phyloP scores from a whole-genome alignment of 2,329 filamentous ascomycete genomes.

The Colletotrichum liriopes region DNA sequence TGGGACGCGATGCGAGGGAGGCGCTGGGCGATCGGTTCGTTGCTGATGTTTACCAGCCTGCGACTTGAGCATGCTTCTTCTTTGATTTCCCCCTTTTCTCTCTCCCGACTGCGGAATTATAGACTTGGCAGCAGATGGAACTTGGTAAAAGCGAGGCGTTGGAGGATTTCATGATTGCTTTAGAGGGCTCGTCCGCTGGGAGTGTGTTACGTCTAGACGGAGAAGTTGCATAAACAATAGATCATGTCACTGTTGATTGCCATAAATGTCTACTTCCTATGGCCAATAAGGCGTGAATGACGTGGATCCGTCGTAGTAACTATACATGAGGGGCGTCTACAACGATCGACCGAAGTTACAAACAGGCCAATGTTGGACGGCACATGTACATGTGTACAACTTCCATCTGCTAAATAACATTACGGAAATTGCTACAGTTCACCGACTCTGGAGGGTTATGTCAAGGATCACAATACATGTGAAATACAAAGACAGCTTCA shows the following conservation, averaged over 20 bases:
- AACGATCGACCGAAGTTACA: too few relatives aligned
- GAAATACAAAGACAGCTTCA: too few relatives aligned
- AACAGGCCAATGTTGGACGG: too few relatives aligned
- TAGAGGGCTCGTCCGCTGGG: background rate
- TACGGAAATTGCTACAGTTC: too few relatives aligned
- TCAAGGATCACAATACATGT: background rate
- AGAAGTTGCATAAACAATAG: background rate
- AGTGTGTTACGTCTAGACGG: background rate
- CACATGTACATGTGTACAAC: too few relatives aligned
- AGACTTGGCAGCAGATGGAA: background rate
- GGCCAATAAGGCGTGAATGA: too few relatives aligned
- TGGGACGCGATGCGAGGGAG: constrained; percentile 38
- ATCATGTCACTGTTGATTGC: background rate
- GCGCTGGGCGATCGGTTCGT: constrained; percentile 38
- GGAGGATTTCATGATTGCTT: background rate
- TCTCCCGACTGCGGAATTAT: background rate
- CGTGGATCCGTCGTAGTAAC: too few relatives aligned
- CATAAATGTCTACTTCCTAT: too few relatives aligned
- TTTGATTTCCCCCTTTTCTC: background rate
- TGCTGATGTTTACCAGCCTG: constrained; percentile 42
- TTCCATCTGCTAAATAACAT: too few relatives aligned
- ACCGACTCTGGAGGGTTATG: too few relatives aligned
- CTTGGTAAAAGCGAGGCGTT: constrained; percentile 16
- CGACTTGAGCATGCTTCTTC: constrained; percentile 5
- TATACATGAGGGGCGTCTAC: too few relatives aligned